Evolutionary conservation across 2,329 filamentous ascomycete genomes (phyloP).

Genomic region (Xylogone sp.): DNA sequence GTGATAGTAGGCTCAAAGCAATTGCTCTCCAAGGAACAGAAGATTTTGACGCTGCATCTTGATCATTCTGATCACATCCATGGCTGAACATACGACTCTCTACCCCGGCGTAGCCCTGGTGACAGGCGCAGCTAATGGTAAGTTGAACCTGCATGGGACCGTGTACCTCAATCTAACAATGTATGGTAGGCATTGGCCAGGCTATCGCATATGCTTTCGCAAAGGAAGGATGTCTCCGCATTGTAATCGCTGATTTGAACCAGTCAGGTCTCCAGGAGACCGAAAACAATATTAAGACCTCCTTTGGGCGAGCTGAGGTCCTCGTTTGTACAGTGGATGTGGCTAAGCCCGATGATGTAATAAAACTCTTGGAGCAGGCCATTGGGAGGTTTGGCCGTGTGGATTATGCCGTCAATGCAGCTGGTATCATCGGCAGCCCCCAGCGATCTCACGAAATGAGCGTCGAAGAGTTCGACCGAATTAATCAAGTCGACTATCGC

Average conservation of each 20-base stretch:
- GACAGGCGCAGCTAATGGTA: constrained; percentile 23
- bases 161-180: not conserved
- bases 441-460: constrained; percentile 24
- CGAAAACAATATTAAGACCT: constrained; percentile 21
- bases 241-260: constrained; percentile 38
- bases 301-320: constrained; percentile 16
- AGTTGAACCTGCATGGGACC: not conserved
- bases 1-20: no score
- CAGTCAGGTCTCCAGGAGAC: constrained; percentile 30
- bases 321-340: constrained; percentile 31
- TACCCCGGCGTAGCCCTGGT: constrained; percentile 21
- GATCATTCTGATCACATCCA: no score
- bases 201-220: constrained; percentile 40
- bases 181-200: constrained; percentile 36
- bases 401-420: constrained; percentile 44
- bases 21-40: no score
- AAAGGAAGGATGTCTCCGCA: constrained; percentile 37
- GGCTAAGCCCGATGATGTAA: constrained; percentile 30
- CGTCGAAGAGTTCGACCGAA: constrained; percentile 36
- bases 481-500: constrained; percentile 39
- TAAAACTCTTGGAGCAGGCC: constrained; percentile 27
- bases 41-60: no score
- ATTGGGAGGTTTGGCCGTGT: constrained; percentile 35
- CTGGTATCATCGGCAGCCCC: constrained; percentile 29
- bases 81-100: constrained; percentile 1